Base-by-base conservation (phyloP, 2,329 filamentous ascomycete species). In the Escovopsis sp. region DNA sequence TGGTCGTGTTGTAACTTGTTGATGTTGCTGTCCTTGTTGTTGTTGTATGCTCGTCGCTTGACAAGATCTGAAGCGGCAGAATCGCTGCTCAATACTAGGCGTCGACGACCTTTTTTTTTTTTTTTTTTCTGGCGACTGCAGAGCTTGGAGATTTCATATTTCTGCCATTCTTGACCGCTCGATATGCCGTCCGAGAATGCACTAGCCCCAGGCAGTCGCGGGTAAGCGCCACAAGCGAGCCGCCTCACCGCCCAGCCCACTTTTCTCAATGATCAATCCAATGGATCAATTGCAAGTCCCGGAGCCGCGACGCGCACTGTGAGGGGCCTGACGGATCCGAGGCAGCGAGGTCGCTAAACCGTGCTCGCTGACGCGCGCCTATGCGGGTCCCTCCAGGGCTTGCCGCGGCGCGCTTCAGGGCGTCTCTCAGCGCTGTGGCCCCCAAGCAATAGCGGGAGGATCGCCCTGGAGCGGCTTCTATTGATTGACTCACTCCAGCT, bases 1-100 rank as follows among this genome's bases (percentile, higher is more conserved):
- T 40, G 32, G 20, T 48, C 40, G 44, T 47, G 44, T 9, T 30
- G 27, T 27, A 27, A 29, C 39, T 38, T 24, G 38, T 39, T n/a
- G n/a, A 4, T 16, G 15, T 33, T 41, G 39, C 45, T 45, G 35
- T 44, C n/a, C n/a, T n/a, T n/a, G n/a, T n/a, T n/a, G n/a, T 39
- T 48, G 41, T 47, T 42, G 50, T 35, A 7, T 13, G 12, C 34
- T 35, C 15, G 40, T 37, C 42, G 35, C 46, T 50, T 47, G 48
- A 43, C 44, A 31, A 51, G 45, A 30, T 11, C 44, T 52, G 50
- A 59, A 59, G 60, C 59, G 59, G 60, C 57, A 49, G 49, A 49
- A 50, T 47, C 46, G 53, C 50, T 46, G 43, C 40, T 43, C 37
- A 46, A 49, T 47, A n/a, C n/a, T n/a, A 2, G 20, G 20, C 20